phyloP scores from a whole-genome alignment of 106 monocot species.

The Chionographis japonica region DNA sequence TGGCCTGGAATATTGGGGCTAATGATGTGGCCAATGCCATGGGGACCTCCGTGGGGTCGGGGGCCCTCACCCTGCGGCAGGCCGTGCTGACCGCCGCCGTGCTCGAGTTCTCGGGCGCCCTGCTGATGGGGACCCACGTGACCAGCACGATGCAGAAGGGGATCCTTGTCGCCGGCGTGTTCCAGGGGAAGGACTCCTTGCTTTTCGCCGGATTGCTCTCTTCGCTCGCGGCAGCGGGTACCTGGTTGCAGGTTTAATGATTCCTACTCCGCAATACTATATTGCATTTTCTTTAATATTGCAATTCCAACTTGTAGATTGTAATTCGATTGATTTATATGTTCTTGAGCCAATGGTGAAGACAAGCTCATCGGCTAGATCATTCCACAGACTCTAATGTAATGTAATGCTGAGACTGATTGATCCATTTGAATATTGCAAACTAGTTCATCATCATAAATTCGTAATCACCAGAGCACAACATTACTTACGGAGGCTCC shows the following conservation, averaged over 20 bases:
- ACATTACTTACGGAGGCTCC: too few species aligned
- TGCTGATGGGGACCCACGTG: conserved; percentile 95
- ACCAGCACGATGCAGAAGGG: conserved; percentile 99
- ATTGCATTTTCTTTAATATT: not conserved
- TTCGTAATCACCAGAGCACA: too few species aligned
- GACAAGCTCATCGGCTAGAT: too few species aligned
- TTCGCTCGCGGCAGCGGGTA: conserved; percentile 90
- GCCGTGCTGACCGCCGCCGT: conserved; percentile 91
- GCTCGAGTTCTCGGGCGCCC: conserved; percentile 92
- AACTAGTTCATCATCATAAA: too few species aligned
- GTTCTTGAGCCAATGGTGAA: too few species aligned
- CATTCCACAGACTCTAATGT: too few species aligned
- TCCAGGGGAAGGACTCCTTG: conserved; percentile 72
- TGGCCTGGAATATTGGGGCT: conserved; percentile 99
- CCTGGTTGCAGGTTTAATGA: conserved; percentile 75
- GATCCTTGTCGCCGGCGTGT: conserved; percentile 67
- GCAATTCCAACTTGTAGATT: too few species aligned
- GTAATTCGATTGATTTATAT: too few species aligned
- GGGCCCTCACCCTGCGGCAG: conserved; percentile 83
- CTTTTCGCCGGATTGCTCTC: conserved; percentile 81
- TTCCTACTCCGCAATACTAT: not conserved
- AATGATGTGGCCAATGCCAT: conserved; percentile 99
- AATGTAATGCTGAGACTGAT: too few species aligned
- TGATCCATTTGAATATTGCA: too few species aligned
- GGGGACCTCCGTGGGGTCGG: conserved; percentile 98